Conservation (phyloP, 306 rosid species). For the Ochetophila trinervis region DNA sequence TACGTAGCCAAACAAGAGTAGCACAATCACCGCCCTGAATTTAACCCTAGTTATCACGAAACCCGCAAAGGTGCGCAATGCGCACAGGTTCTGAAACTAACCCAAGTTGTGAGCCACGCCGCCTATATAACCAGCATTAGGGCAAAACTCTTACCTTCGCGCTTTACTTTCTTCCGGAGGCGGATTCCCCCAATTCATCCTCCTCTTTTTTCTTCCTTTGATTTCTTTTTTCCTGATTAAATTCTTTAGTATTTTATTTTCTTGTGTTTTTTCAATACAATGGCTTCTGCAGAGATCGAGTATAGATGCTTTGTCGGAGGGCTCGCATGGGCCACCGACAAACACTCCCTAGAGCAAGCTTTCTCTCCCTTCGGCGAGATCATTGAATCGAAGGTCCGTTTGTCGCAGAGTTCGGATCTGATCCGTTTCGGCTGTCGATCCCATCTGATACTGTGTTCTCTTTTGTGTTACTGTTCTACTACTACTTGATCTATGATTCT, state of each 20-base stretch:
- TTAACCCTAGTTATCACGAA: conserved; percentile 44
- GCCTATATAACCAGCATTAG: conserved; percentile 36
- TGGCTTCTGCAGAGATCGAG: conserved; percentile 73
- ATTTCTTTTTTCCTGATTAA: not conserved
- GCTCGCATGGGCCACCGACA: conserved; percentile 94
- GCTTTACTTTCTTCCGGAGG: not conserved
- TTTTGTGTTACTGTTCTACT: conserved; percentile 52
- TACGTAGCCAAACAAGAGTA: conserved; percentile 23
- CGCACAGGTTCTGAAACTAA: conserved; percentile 11
- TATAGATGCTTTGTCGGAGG: conserved; percentile 94
- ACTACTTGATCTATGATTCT: conserved; percentile 50
- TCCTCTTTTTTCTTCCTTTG: not conserved
- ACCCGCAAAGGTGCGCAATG: not conserved
- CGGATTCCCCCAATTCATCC: not conserved
- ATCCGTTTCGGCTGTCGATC: conserved; percentile 53
- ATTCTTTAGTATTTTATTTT: too few species aligned
- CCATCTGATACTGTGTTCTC: conserved; percentile 41
- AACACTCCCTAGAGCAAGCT: conserved; percentile 49
- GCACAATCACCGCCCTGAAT: not conserved
- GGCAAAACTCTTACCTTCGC: fast-evolving
- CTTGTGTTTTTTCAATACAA: not conserved
- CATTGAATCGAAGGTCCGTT: conserved; percentile 97
- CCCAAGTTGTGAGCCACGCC: conserved; percentile 31
- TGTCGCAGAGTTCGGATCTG: conserved; percentile 74
- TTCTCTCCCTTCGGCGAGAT: conserved; percentile 59